Evolutionary conservation across 192 early-diverging fungal genomes (phyloP).

Genomic region (Diversispora eburnea): DNA sequence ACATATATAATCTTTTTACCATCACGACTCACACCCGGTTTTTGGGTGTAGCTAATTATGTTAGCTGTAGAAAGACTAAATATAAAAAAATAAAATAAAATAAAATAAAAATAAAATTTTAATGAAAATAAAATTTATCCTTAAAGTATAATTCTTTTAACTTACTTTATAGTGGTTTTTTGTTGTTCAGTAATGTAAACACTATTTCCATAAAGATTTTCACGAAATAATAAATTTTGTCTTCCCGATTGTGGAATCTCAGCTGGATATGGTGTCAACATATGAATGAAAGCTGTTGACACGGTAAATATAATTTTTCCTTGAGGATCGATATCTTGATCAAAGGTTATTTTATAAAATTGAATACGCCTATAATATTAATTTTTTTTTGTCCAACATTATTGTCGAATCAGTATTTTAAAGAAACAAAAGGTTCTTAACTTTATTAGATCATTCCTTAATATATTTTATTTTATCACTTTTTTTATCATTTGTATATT

Average conservation of each 20-base stretch:
- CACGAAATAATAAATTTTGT: slow-evolving; percentile 62
- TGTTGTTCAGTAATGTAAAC: slow-evolving; percentile 68
- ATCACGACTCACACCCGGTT: slow-evolving; percentile 38
- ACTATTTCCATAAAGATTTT: slow-evolving; percentile 58
- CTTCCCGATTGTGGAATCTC: slow-evolving; percentile 59
- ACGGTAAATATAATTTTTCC: slow-evolving; percentile 61
- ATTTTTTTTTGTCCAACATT: background rate
- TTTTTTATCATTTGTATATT: background rate
- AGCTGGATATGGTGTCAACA: slow-evolving; percentile 50
- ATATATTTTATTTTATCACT: background rate
- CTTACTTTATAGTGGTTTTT: slow-evolving; percentile 79
- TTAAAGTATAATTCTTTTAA: background rate
- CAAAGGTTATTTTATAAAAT: slow-evolving; percentile 49
- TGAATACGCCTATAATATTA: slow-evolving; percentile 31
- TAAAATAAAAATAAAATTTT: background rate
- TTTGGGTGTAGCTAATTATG: slow-evolving; percentile 41
- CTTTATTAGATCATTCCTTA: background rate
- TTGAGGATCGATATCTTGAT: slow-evolving; percentile 45
- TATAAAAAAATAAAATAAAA: background rate
- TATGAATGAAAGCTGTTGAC: slow-evolving; percentile 44
- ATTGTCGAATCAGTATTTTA: background rate
- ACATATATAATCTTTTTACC: slow-evolving; percentile 71
- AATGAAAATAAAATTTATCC: background rate
- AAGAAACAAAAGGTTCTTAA: background rate
- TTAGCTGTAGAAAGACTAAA: slow-evolving; percentile 36